These are phyloP conservation scores for Sporormia fimetaria DNA, from an alignment of 495 filamentous ascomycete species.

Conservation along the genomic window DNA sequence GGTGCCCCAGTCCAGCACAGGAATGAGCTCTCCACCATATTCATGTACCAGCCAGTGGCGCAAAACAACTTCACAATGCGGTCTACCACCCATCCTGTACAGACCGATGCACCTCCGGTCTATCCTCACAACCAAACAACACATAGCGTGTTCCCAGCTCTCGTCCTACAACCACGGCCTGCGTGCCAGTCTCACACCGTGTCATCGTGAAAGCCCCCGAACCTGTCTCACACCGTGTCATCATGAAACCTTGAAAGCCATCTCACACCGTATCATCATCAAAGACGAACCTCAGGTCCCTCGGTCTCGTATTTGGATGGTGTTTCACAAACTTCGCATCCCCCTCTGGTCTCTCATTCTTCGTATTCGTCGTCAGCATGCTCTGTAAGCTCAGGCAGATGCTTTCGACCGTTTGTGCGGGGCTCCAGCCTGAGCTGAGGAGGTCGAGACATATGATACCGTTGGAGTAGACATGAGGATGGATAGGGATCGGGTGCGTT, in stretches of 20 bases:
- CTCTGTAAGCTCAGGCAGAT: slow-evolving; percentile 96
- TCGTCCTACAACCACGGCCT: too few species aligned
- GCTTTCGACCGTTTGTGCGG: slow-evolving; percentile 93
- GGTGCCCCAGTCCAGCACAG: too few species aligned
- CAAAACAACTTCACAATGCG: too few species aligned
- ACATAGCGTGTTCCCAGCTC: too few species aligned
- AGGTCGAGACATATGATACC: slow-evolving; percentile 97
- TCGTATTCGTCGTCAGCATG: slow-evolving; percentile 91
- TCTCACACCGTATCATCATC: slow-evolving; percentile 70
- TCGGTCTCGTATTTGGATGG: slow-evolving; percentile 59
- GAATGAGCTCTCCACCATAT: too few species aligned
- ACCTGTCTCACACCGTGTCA: slow-evolving; percentile 6
- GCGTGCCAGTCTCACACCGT: too few species aligned
- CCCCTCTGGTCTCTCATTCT: slow-evolving; percentile 69
- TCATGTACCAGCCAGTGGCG: too few species aligned
- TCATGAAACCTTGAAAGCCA: slow-evolving; percentile 18
- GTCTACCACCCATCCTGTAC: too few species aligned
- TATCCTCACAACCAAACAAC: too few species aligned
- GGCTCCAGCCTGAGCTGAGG: slow-evolving; percentile 82
- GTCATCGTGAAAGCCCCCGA: neutral
- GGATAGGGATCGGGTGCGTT: slow-evolving; percentile 74
- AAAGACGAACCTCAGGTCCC: slow-evolving; percentile 80
- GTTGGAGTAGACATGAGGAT: slow-evolving; percentile 96
- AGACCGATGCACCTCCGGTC: too few species aligned
- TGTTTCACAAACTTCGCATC: slow-evolving; percentile 74